Evolutionary conservation across 2,329 filamentous ascomycete species (phyloP).

Genomic region (Conoideocrella luteorostrata): DNA sequence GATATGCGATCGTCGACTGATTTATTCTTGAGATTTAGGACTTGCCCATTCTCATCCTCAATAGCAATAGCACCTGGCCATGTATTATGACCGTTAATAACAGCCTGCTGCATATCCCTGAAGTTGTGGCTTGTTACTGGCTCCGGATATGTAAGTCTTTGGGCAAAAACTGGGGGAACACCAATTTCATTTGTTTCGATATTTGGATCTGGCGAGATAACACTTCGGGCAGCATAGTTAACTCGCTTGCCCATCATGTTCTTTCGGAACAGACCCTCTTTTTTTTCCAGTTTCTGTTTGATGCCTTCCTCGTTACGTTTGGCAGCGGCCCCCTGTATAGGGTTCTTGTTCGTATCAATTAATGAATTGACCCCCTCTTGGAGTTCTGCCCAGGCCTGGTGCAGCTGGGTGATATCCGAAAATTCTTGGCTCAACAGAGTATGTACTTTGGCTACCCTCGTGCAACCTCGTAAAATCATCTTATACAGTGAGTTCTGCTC

Average conservation of each 20-base stretch:
- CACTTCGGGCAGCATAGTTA: conserved; percentile 93
- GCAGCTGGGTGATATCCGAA: conserved; percentile 60
- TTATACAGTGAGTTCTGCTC: conserved; percentile 87
- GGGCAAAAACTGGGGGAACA: conserved; percentile 95
- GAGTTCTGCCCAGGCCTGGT: conserved; percentile 74
- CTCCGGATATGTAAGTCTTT: conserved; percentile 92
- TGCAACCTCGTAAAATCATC: conserved; percentile 69
- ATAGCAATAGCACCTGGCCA: conserved; percentile 94
- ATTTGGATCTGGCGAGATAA: conserved; percentile 97
- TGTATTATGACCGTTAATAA: conserved; percentile 87
- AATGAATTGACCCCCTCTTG: conserved; percentile 91
- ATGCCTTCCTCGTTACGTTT: conserved; percentile 84
- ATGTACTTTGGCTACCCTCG: conserved; percentile 67
- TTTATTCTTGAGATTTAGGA: conserved; percentile 82
- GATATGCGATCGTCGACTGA: conserved; percentile 81
- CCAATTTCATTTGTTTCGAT: conserved; percentile 99
- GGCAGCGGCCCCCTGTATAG: conserved; percentile 69
- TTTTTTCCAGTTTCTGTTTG: conserved; percentile 97
- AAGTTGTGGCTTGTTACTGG: conserved; percentile 97
- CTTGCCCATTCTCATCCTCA: conserved; percentile 90
- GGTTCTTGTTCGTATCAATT: conserved; percentile 83
- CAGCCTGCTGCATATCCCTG: conserved; percentile 88
- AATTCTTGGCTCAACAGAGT: conserved; percentile 38
- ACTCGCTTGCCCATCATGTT: conserved; percentile 99
- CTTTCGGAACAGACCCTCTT: conserved; percentile 95